These are phyloP conservation scores for Rhizopus arrhizus DNA, from an alignment of 371 early-diverging fungal genomes.

Conservation along the genomic window DNA sequence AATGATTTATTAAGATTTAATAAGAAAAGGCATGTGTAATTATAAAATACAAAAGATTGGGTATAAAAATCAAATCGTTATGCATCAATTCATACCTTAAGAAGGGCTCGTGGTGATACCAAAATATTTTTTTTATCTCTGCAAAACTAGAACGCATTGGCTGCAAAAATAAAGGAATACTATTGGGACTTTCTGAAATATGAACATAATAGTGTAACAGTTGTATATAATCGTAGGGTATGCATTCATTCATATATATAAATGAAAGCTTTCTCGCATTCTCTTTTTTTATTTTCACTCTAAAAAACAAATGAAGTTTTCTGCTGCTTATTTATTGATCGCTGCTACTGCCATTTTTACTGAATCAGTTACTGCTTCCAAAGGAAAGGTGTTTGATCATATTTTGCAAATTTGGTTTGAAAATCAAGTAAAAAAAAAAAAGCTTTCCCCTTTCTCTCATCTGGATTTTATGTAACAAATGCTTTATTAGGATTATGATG, in stretches of 20 bases:
- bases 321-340: neutral
- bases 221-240: too few relatives aligned
- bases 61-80: too few relatives aligned
- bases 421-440: conserved; percentile 27
- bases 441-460: neutral
- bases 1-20: too few relatives aligned
- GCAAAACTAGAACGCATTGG: neutral
- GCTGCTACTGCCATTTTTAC: neutral
- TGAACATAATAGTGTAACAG: neutral
- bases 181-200: neutral
- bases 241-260: too few relatives aligned
- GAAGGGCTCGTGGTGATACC: neutral
- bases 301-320: neutral
- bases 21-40: too few relatives aligned
- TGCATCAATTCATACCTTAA: too few relatives aligned
- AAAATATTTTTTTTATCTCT: too few relatives aligned
- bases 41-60: too few relatives aligned
- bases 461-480: neutral
- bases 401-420: conserved; percentile 42
- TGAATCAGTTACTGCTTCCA: conserved; percentile 1
- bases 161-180: neutral
- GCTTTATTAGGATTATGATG: conserved; percentile 23
- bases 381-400: conserved; percentile 40
- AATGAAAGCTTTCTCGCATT: neutral
- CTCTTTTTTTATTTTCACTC: neutral